These are phyloP conservation scores for Lycium ferocissimum DNA, from an alignment of 257 asterid genomes.

Conservation along the genomic window DNA sequence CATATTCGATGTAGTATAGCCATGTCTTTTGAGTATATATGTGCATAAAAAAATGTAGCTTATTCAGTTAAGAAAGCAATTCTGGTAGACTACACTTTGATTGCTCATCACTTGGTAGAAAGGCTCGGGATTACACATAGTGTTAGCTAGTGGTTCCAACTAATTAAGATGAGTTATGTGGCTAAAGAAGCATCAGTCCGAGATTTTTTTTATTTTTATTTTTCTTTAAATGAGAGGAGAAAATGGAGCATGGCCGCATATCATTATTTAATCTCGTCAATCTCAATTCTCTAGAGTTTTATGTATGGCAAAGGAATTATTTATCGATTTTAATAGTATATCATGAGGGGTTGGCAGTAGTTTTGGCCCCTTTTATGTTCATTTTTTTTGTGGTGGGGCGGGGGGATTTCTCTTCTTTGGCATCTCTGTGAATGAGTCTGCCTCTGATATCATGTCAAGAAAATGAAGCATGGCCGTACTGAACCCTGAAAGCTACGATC, in stretches of 20 bases:
- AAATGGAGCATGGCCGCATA: too few relatives aligned
- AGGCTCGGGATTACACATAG: not conserved
- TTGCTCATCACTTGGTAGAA: not conserved
- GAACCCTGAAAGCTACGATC: not conserved
- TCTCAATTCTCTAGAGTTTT: not conserved
- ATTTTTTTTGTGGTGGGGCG: not conserved
- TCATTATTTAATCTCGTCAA: not conserved
- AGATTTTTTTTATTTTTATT: too few relatives aligned
- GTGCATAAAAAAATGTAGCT: not conserved
- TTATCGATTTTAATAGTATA: not conserved
- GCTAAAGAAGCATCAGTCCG: constrained; percentile 7
- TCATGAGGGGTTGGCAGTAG: not conserved
- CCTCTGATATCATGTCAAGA: constrained; percentile 17
- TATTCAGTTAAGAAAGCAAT: constrained; percentile 10
- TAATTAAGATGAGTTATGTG: constrained; percentile 23
- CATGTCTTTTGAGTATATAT: not conserved
- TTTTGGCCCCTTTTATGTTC: not conserved
- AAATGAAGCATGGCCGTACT: not conserved
- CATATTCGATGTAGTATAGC: not conserved
- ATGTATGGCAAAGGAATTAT: constrained; percentile 12
- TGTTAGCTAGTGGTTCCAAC: not conserved
- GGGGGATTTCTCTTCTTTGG: constrained; percentile 2
- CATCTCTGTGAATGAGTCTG: constrained; percentile 16
- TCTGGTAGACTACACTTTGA: constrained; percentile 1
- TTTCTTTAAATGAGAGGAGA: too few relatives aligned